Conservation (phyloP, 2,329 filamentous ascomycete genomes). For the Scorias spongiosa region DNA sequence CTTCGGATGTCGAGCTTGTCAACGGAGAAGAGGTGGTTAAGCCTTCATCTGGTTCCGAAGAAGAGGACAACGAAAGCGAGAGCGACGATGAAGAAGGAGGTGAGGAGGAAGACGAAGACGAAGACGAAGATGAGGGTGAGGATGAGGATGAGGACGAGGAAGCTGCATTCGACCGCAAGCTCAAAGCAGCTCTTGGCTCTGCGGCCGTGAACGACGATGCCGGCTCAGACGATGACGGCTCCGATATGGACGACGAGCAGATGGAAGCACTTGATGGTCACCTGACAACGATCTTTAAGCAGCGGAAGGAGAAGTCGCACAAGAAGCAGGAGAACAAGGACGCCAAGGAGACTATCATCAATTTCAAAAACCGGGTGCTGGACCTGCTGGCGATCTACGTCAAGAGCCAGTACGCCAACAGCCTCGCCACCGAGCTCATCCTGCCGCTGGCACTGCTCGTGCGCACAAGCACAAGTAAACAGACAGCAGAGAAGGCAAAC, state of each 20-base stretch:
- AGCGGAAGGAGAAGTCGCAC: constrained; percentile 47
- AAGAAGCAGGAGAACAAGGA: constrained; percentile 77
- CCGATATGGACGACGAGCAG: constrained; percentile 87
- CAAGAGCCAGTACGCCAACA: constrained; percentile 57
- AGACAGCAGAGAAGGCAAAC: constrained; percentile 57
- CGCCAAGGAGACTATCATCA: constrained; percentile 74
- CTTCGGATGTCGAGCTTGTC: constrained; percentile 21
- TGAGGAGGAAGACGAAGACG: constrained; percentile 11
- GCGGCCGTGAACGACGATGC: constrained; percentile 45
- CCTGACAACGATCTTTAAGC: constrained; percentile 71
- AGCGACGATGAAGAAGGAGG: constrained; percentile 22
- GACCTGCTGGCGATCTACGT: constrained; percentile 78
- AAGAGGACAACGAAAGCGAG: constrained; percentile 13
- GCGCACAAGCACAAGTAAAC: constrained; percentile 60
- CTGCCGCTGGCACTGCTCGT: constrained; percentile 63
- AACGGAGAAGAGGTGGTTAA: constrained; percentile 16
- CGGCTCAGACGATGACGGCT: constrained; percentile 46
- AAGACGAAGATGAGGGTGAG: constrained; percentile 23
- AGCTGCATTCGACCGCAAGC: constrained; percentile 54
- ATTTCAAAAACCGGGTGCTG: constrained; percentile 88
- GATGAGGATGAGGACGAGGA: constrained; percentile 36
- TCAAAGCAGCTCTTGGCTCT: constrained; percentile 64
- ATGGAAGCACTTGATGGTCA: constrained; percentile 83
- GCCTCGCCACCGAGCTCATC: constrained; percentile 53
- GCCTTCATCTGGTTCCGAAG: constrained; percentile 9